Percentiles rank a stretch among this genome's conserved stretches.
phyloP scores from a whole-genome alignment of 2,329 filamentous ascomycete species.

The Gaeumannomyces sp. region DNA sequence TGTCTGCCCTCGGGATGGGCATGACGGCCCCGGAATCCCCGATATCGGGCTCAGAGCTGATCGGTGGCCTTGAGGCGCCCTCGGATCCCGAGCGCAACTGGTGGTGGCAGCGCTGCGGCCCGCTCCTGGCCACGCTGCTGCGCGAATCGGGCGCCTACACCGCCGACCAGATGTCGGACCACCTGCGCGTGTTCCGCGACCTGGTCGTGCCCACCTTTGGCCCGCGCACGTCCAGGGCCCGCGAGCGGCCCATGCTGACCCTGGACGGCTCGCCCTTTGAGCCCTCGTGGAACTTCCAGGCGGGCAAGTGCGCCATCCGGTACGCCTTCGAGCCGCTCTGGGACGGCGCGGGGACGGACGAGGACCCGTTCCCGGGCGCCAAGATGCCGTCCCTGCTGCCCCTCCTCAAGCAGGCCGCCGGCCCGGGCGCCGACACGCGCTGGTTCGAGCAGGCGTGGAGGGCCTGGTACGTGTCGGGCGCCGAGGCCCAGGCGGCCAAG shows the following conservation, averaged over 20 bases:
- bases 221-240: conserved; percentile 5
- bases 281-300: conserved; percentile 14
- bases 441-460: conserved; percentile 14
- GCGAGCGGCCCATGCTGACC: conserved; percentile 7
- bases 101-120: conserved; percentile 11
- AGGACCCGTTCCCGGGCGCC: conserved; percentile 10
- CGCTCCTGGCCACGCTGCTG: conserved; percentile 11
- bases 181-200: conserved; percentile 12
- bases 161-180: conserved; percentile 8
- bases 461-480: conserved; percentile 11
- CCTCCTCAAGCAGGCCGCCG: conserved; percentile 39
- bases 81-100: conserved; percentile 7
- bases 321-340: conserved; percentile 12
- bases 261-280: conserved; percentile 14
- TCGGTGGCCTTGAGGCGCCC: conserved; percentile 1
- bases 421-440: conserved; percentile 22
- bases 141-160: conserved; percentile 11
- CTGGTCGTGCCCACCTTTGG: conserved; percentile 13
- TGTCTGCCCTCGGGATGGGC: neutral
- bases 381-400: conserved; percentile 13
- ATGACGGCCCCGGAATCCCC: neutral
- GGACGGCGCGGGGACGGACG: conserved; percentile 8
- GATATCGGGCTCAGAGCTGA: neutral
- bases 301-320: conserved; percentile 6
- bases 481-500: neutral